Percentiles rank a stretch among this genome's conserved stretches.
Evolutionary conservation across 495 filamentous ascomycete genomes (phyloP).

Genomic region (Emericellopsis terricola): DNA sequence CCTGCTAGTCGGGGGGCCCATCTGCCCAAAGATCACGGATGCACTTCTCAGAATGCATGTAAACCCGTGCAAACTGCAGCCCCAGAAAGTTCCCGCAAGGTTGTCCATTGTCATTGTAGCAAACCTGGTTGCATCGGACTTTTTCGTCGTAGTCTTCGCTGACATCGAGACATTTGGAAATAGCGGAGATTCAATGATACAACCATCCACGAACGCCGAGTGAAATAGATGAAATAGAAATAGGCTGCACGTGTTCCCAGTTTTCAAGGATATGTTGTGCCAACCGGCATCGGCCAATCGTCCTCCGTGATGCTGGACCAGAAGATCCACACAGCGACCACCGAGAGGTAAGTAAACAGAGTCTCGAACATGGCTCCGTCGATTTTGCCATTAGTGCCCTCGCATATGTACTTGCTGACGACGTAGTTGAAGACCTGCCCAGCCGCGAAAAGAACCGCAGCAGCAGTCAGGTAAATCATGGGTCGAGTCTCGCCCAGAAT

Average conservation of each 20-base stretch:
- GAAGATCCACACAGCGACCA: slow-evolving; percentile 77
- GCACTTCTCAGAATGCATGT: too few relatives aligned
- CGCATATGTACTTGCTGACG: slow-evolving; percentile 76
- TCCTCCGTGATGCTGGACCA: slow-evolving; percentile 99
- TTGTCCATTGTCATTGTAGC: too few relatives aligned
- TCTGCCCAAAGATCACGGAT: too few relatives aligned
- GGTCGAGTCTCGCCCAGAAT: slow-evolving; percentile 74
- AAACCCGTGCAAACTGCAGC: too few relatives aligned
- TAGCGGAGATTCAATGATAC: too few relatives aligned
- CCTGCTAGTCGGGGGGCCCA: too few relatives aligned
- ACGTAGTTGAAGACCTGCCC: slow-evolving; percentile 94
- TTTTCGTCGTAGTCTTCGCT: too few relatives aligned
- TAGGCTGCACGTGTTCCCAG: too few relatives aligned
- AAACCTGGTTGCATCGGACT: too few relatives aligned
- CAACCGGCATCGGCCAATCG: slow-evolving; percentile 70
- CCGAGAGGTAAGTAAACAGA: slow-evolving; percentile 70
- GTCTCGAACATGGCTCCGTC: slow-evolving; percentile 90
- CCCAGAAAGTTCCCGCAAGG: too few relatives aligned
- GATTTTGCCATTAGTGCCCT: slow-evolving; percentile 64
- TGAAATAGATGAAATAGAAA: not conserved
- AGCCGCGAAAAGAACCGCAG: slow-evolving; percentile 68
- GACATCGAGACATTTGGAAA: too few relatives aligned
- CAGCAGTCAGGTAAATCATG: slow-evolving; percentile 64
- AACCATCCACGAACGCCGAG: not conserved
- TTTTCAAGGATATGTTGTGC: slow-evolving; percentile 11